Evolutionary conservation across 768 basidiomycete species (phyloP).

Genomic region (Coprinellus micaceus): DNA sequence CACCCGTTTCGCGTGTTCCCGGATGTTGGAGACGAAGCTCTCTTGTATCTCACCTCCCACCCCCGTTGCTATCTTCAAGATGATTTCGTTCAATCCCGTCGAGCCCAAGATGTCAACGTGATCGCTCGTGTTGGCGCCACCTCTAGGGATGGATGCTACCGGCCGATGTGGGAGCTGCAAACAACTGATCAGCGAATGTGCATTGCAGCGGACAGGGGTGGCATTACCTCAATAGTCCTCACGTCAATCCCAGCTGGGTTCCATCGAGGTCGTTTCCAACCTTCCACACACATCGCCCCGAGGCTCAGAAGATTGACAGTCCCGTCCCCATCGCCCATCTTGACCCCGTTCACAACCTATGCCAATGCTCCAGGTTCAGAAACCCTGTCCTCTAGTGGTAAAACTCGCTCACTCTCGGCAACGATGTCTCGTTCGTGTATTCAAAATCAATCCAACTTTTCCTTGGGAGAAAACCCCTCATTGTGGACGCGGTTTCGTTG

Average conservation of each 20-base stretch:
- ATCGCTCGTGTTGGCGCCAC: conserved; percentile 89
- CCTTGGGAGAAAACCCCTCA: conserved; percentile 54
- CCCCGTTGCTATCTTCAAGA: conserved; percentile 86
- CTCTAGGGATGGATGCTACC: conserved; percentile 66
- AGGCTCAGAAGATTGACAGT: conserved; percentile 83
- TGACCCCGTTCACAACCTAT: conserved; percentile 63
- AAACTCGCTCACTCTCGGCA: conserved; percentile 46
- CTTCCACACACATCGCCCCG: conserved; percentile 96
- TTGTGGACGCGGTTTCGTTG: conserved; percentile 27
- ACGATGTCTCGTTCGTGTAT: conserved; percentile 59
- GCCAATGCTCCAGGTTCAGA: background rate
- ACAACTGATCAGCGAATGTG: background rate
- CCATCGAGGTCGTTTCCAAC: conserved; percentile 87
- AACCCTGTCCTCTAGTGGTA: background rate
- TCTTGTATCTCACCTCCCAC: conserved; percentile 69
- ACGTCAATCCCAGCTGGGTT: conserved; percentile 89
- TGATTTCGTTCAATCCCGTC: conserved; percentile 81
- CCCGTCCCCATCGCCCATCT: conserved; percentile 93
- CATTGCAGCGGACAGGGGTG: conserved; percentile 2
- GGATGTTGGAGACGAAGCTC: conserved; percentile 70
- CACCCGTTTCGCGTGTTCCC: conserved; percentile 68
- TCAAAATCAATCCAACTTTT: conserved; percentile 83
- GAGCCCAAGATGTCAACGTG: conserved; percentile 86
- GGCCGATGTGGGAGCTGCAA: conserved; percentile 77
- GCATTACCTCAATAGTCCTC: conserved; percentile 76